Percentiles rank a stretch among this genome's conserved stretches.
Evolutionary conservation across 2,329 filamentous ascomycete species (phyloP).

Genomic region (Ophiostoma sp.): DNA sequence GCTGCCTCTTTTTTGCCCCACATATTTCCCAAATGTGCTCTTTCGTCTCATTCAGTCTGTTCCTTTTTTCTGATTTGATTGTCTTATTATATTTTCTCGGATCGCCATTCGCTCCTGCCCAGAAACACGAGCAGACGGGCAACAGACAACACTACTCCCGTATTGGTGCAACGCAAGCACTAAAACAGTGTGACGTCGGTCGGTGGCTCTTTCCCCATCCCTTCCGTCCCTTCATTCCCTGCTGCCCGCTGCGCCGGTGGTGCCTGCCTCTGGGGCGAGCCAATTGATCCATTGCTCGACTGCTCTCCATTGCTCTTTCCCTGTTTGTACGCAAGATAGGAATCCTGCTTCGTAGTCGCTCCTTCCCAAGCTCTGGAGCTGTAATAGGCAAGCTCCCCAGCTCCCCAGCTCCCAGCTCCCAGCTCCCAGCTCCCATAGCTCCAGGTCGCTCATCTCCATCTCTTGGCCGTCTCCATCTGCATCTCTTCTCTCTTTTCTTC

Average conservation of each 20-base stretch:
- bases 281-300: not conserved
- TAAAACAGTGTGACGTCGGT: not conserved
- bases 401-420: not conserved
- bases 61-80: constrained; percentile 1
- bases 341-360: too few species aligned
- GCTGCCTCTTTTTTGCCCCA: constrained; percentile 2
- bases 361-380: not conserved
- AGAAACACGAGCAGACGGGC: not conserved
- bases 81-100: not conserved
- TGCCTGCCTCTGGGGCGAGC: not conserved
- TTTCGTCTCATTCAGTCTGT: not conserved
- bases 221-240: not conserved
- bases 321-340: not conserved
- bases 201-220: not conserved
- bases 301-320: constrained; percentile 1
- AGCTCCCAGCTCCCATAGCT: not conserved
- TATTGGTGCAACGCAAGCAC: too few species aligned
- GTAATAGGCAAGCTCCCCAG: too few species aligned
- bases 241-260: not conserved
- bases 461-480: not conserved
- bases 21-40: not conserved
- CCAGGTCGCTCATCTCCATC: not conserved
- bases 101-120: not conserved
- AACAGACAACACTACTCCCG: too few species aligned
- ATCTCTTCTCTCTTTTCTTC: not conserved